Evolutionary conservation across 371 early-diverging fungal species (phyloP), one percentile per base, ranked within the genome.

Genomic region (Rhizopus microsporus): DNA sequence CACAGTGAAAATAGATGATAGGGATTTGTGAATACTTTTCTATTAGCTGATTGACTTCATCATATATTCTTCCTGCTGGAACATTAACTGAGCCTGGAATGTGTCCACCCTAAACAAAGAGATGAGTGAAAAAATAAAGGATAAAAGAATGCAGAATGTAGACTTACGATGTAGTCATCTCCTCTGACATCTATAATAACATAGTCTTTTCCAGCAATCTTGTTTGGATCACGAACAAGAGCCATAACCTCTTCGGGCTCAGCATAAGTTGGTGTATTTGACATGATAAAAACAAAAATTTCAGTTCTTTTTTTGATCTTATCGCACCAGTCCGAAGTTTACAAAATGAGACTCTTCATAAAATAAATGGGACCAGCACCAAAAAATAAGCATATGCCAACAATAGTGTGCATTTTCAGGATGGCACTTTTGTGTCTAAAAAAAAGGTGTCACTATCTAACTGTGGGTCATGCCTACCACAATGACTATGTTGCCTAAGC

Each of bases 101-200:
- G 70, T 95, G 86, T 9, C 95, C 94, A n/a, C 89, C 88, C 87
- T 88, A 67, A 55, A n/a, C 10, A 5, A 16, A 16, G 30, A 50
- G 13, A 37, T 32, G 9, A 13, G 38, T 35, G 32, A 12, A 56
- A 37, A 9, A 7, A 9, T 44, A 47, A 13, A 7, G 16, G 15
- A 3, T 13, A 42, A 13, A 17, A 7, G 12, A 9, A 23, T 42
- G 16, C 16, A 16, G 10, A 45, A 54, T 43, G 16, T 47, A 54
- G 32, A 1, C 51, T 60, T 84, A 86, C 88, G 17, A 49, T 67
- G 62, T 80, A 90, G 63, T 94, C 95, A 39, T 77, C 77, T 59
- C 86, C 90, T 33, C 95, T 83, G 10, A 93, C 93, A 66, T 94
- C 95, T 9, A 94, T 74, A 35, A 94, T 71, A 29, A 88, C 67